Conservation (phyloP, 495 filamentous ascomycete genomes). For the Clavariopsis aquatica region DNA sequence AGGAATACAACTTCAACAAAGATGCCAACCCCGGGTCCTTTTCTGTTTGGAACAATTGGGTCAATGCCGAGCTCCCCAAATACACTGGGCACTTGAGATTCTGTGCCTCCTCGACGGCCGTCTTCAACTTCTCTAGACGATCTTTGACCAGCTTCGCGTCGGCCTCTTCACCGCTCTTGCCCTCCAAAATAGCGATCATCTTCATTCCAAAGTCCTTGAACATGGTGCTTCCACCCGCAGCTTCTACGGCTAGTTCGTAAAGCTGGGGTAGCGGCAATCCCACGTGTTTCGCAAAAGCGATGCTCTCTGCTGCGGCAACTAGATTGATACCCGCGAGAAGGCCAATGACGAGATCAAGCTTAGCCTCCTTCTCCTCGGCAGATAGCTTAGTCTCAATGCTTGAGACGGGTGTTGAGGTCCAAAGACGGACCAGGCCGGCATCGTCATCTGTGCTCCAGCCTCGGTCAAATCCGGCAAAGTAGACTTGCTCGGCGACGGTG, state of each 20-base stretch:
- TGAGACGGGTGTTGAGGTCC: slow-evolving; percentile 49
- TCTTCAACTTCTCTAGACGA: slow-evolving; percentile 12
- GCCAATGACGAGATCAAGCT: slow-evolving; percentile 57
- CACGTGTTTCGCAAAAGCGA: slow-evolving; percentile 64
- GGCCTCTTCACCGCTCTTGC: slow-evolving; percentile 13
- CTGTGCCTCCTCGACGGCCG: slow-evolving; percentile 31
- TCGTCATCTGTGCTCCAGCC: slow-evolving; percentile 70
- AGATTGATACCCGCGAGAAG: slow-evolving; percentile 66
- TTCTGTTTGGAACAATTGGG: not conserved
- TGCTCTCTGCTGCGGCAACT: slow-evolving; percentile 63
- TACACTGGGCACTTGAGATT: slow-evolving; percentile 33
- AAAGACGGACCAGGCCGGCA: slow-evolving; percentile 68
- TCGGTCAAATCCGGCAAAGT: slow-evolving; percentile 59
- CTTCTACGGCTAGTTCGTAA: slow-evolving; percentile 66
- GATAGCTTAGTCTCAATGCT: slow-evolving; percentile 42
- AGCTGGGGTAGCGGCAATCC: slow-evolving; percentile 66
- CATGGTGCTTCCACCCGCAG: slow-evolving; percentile 66
- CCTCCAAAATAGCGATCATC: slow-evolving; percentile 48
- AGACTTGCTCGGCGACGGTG: slow-evolving; percentile 70
- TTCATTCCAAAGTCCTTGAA: slow-evolving; percentile 59
- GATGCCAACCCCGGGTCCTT: not conserved
- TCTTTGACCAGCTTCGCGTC: not conserved
- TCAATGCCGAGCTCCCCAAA: slow-evolving; percentile 20
- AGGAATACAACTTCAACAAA: slow-evolving; percentile 6
- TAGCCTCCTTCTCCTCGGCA: slow-evolving; percentile 41